Conservation (phyloP, 1,284 basidiomycete genomes). For the Sanguinoderma infundibulare region DNA sequence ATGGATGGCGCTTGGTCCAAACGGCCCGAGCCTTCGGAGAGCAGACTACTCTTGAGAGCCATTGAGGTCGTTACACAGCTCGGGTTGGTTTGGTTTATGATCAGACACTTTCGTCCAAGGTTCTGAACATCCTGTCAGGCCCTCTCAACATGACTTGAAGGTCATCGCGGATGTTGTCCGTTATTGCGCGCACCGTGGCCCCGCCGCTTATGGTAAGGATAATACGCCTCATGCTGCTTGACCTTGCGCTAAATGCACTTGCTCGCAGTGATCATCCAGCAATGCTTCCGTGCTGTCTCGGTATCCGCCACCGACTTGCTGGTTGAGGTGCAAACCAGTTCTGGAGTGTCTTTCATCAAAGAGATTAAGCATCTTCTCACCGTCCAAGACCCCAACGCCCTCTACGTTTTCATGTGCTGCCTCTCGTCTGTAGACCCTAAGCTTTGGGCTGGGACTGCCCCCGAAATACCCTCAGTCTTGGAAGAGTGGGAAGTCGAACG, state of each 20-base stretch:
- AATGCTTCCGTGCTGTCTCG: slow-evolving; percentile 55
- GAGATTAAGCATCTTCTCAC: slow-evolving; percentile 60
- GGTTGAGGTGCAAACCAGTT: slow-evolving; percentile 27
- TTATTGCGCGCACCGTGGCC: slow-evolving; percentile 5
- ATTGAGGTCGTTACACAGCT: slow-evolving; percentile 12
- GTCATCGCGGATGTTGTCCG: slow-evolving; percentile 45
- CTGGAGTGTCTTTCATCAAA: slow-evolving; percentile 43
- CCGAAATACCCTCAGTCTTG: slow-evolving; percentile 52
- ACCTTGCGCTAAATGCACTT: not conserved
- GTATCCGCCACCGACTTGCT: slow-evolving; percentile 37
- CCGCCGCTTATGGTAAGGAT: slow-evolving; percentile 16
- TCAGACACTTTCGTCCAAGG: not conserved
- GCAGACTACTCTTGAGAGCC: slow-evolving; percentile 13
- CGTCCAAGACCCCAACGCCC: slow-evolving; percentile 60
- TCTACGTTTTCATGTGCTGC: slow-evolving; percentile 68
- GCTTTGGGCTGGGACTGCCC: slow-evolving; percentile 68
- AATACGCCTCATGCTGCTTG: not conserved
- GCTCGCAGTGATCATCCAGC: slow-evolving; percentile 26
- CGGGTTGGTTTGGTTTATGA: slow-evolving; percentile 17
- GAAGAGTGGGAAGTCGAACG: slow-evolving; percentile 72
- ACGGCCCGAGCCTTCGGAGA: slow-evolving; percentile 9
- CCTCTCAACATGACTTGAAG: slow-evolving; percentile 37
- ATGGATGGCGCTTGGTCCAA: slow-evolving; percentile 19
- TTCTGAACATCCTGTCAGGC: slow-evolving; percentile 12
- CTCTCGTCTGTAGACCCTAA: slow-evolving; percentile 57